These are phyloP conservation scores for Argentina anserina DNA, from an alignment of 306 rosid species.

Conservation along the genomic window DNA sequence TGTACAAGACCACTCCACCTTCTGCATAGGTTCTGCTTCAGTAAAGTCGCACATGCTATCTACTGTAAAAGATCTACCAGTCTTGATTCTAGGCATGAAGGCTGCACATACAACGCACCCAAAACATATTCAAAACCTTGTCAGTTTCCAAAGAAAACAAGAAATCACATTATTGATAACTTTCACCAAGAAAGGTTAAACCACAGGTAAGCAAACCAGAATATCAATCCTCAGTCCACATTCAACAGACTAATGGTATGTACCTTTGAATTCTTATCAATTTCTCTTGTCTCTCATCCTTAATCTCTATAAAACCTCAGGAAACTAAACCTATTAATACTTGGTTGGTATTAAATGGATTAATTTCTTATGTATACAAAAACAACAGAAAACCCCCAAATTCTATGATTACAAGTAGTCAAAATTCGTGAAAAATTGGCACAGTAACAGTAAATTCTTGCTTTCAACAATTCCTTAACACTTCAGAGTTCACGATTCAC, in stretches of 20 bases:
- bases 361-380: not conserved
- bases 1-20: slow-evolving; percentile 38
- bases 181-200: not conserved
- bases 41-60: slow-evolving; percentile 76
- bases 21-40: slow-evolving; percentile 60
- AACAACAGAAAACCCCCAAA: not conserved
- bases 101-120: slow-evolving; percentile 50
- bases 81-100: slow-evolving; percentile 85
- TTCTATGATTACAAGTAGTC: not conserved
- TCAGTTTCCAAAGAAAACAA: not conserved
- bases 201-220: not conserved
- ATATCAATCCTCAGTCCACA: not conserved
- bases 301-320: not conserved
- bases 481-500: not conserved
- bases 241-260: not conserved
- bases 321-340: too few relatives aligned
- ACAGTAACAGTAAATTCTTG: not conserved
- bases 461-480: not conserved
- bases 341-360: not conserved
- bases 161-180: too few relatives aligned
- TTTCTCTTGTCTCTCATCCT: not conserved
- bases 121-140: slow-evolving; percentile 17
- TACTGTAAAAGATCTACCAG: slow-evolving; percentile 61
- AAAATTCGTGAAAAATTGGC: not conserved
- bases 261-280: not conserved